These are phyloP conservation scores for Closterium sp. DNA, from an alignment of 139 green algal genomes.

Conservation along the genomic window DNA sequence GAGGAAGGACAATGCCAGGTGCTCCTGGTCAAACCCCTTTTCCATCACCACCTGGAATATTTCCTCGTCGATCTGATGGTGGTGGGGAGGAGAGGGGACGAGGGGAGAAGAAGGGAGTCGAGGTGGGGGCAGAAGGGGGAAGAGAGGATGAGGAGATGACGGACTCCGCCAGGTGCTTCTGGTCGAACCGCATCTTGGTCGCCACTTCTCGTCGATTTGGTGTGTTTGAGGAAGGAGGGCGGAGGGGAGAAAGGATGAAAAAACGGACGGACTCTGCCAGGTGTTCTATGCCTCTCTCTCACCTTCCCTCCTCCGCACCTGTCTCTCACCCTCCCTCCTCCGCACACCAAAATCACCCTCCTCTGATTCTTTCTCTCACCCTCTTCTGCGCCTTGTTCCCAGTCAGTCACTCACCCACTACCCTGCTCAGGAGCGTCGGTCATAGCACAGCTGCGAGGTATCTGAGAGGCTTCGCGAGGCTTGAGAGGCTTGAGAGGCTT, in stretches of 20 bases:
- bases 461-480: conserved; percentile 83
- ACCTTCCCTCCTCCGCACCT: too few relatives aligned
- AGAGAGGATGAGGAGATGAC: background rate
- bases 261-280: too few relatives aligned
- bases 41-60: conserved; percentile 76
- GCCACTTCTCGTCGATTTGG: conserved; percentile 67
- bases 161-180: conserved; percentile 61
- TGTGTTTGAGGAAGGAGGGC: too few relatives aligned
- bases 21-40: conserved; percentile 79
- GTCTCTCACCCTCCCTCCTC: too few relatives aligned
- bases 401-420: conserved; percentile 13
- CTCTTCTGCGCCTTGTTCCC: too few relatives aligned
- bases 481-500: too few relatives aligned
- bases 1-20: too few relatives aligned
- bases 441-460: conserved; percentile 82
- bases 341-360: too few relatives aligned
- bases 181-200: conserved; percentile 81
- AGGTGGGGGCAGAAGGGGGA: background rate
- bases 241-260: too few relatives aligned
- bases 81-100: background rate
- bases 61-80: conserved; percentile 57
- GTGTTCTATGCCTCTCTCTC: too few relatives aligned
- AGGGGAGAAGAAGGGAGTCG: too few relatives aligned
- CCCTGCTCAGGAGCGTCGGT: conserved; percentile 76
- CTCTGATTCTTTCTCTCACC: too few relatives aligned